A percentile compares a stretch with the other conserved stretches of the same genome.
phyloP scores from a whole-genome alignment of 805 yeast species.

The Blastobotrys mokoenaii region DNA sequence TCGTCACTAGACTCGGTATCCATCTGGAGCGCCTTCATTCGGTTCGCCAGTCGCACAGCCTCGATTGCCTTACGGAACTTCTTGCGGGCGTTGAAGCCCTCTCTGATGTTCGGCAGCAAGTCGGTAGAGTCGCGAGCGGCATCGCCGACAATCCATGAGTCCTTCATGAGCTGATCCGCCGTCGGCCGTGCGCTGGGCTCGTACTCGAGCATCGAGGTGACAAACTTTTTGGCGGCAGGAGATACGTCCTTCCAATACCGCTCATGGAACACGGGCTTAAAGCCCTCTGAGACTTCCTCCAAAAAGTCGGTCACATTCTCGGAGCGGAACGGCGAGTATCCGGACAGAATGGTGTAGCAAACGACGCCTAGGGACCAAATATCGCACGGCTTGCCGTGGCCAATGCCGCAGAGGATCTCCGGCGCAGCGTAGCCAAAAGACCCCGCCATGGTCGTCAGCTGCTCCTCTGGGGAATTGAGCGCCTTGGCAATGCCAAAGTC shows the following conservation, averaged over 20 bases:
- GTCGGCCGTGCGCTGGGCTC: slow-evolving; percentile 66
- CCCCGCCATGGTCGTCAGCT: slow-evolving; percentile 70
- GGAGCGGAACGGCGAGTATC: slow-evolving; percentile 85
- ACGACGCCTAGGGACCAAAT: slow-evolving; percentile 94
- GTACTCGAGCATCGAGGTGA: slow-evolving; percentile 57
- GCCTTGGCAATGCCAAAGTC: slow-evolving; percentile 94
- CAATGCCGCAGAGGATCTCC: slow-evolving; percentile 70
- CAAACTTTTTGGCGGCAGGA: slow-evolving; percentile 71
- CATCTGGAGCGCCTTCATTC: slow-evolving; percentile 59
- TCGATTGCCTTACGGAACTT: slow-evolving; percentile 83
- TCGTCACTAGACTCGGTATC: slow-evolving; percentile 43
- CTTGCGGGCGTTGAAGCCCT: slow-evolving; percentile 74
- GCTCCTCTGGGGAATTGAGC: slow-evolving; percentile 49
- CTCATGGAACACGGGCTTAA: slow-evolving; percentile 75
- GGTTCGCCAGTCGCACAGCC: slow-evolving; percentile 70
- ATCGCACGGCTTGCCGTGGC: slow-evolving; percentile 94
- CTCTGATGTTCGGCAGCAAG: slow-evolving; percentile 71
- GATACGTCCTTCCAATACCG: slow-evolving; percentile 82
- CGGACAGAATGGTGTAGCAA: slow-evolving; percentile 81
- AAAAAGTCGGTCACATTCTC: slow-evolving; percentile 77
- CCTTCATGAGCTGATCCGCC: slow-evolving; percentile 51
- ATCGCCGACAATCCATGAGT: slow-evolving; percentile 60
- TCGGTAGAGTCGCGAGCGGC: slow-evolving; percentile 46
- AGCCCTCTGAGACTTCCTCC: slow-evolving; percentile 63
- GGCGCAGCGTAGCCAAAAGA: slow-evolving; percentile 97